phyloP scores from a whole-genome alignment of 306 rosid genomes.

The Cucumis cinereus region DNA sequence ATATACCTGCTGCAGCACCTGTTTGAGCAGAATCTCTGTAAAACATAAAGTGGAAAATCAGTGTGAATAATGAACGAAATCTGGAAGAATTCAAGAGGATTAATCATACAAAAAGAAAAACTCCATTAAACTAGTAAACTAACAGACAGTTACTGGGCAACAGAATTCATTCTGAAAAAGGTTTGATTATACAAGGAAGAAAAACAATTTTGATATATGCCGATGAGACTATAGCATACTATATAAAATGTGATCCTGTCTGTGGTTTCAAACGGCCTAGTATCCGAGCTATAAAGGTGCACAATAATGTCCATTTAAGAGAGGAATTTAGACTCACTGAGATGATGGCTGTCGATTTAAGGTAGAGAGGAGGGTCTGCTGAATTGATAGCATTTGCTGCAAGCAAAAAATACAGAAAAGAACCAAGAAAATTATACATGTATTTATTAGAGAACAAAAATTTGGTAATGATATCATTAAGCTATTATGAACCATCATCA shows the following conservation, averaged over 20 bases:
- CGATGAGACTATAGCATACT: background rate
- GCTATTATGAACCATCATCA: background rate
- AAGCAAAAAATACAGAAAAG: background rate
- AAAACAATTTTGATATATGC: background rate
- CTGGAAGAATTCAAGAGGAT: background rate
- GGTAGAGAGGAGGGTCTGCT: slow-evolving; percentile 35
- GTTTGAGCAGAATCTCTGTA: slow-evolving; percentile 36
- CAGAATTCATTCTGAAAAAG: background rate
- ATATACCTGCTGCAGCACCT: slow-evolving; percentile 33
- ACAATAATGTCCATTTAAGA: background rate
- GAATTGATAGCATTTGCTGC: slow-evolving; percentile 43
- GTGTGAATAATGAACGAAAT: background rate
- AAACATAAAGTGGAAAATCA: background rate
- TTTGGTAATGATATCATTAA: background rate
- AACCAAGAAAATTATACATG: background rate
- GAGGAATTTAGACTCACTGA: slow-evolving; percentile 24
- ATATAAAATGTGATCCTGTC: background rate
- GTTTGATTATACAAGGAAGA: background rate
- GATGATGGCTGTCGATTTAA: slow-evolving; percentile 35
- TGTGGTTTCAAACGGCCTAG: background rate
- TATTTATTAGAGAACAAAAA: background rate
- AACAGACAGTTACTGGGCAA: background rate
- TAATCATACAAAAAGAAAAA: background rate
- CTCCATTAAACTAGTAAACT: background rate
- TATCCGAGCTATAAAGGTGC: background rate